Conservation (phyloP, 306 rosid genomes). For the Ormosia emarginata region DNA sequence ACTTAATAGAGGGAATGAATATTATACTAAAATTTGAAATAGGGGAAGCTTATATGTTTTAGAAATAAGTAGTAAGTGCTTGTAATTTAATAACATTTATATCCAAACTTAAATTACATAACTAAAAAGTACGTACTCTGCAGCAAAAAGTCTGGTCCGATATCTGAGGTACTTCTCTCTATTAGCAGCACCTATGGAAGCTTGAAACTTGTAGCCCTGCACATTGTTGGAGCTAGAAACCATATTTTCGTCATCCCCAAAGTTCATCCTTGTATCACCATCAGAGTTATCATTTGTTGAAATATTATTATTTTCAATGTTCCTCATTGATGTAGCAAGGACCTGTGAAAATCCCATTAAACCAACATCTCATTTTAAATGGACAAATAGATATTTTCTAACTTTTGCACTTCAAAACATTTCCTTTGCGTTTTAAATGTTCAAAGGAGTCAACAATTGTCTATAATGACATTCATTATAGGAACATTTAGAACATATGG, state of each 20-base stretch:
- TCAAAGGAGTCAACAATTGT: not conserved
- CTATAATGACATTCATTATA: not conserved
- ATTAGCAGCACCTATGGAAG: conserved; percentile 42
- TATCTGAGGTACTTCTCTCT: conserved; percentile 95
- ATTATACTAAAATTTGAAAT: not conserved
- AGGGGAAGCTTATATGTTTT: not conserved
- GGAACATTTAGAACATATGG: not conserved
- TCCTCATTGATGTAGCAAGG: conserved; percentile 80
- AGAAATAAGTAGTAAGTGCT: not conserved
- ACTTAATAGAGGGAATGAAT: not conserved
- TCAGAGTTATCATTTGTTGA: conserved; percentile 56
- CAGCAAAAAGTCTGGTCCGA: conserved; percentile 93
- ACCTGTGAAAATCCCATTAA: conserved; percentile 50
- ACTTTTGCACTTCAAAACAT: not conserved
- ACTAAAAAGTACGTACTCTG: conserved; percentile 69
- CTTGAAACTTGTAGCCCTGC: conserved; percentile 44
- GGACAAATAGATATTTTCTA: not conserved
- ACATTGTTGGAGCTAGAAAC: conserved; percentile 56
- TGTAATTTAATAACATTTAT: not conserved
- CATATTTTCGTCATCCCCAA: conserved; percentile 84
- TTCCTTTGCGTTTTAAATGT: not conserved
- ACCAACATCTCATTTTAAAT: not conserved
- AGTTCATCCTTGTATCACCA: conserved; percentile 50
- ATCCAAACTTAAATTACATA: conserved; percentile 5
- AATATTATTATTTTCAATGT: conserved; percentile 36